Conservation (phyloP, 192 early-diverging fungal genomes). For the Entomortierella parvispora region DNA sequence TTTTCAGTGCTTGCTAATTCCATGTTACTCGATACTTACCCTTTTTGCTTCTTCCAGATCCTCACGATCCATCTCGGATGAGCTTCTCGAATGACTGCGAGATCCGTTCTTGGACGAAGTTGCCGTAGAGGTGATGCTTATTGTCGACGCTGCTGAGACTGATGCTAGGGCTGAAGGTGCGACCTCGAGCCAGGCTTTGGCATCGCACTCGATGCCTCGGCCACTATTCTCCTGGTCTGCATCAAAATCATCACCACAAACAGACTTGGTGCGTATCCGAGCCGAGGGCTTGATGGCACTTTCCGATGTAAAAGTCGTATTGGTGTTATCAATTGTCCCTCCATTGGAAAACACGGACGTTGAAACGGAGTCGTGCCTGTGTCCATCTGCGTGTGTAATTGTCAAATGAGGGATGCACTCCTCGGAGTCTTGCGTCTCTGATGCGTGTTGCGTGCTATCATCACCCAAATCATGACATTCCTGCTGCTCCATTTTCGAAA, state of each 20-base stretch:
- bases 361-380: background rate
- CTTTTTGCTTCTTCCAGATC: slow-evolving; percentile 24
- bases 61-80: slow-evolving; percentile 7
- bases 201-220: slow-evolving; percentile 5
- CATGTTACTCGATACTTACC: no score
- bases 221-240: background rate
- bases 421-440: background rate
- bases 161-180: no score
- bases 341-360: no score
- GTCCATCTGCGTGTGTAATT: background rate
- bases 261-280: slow-evolving; percentile 12
- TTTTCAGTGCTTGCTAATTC: no score
- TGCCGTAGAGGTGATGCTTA: no score
- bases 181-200: background rate
- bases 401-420: slow-evolving; percentile 5
- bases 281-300: slow-evolving; percentile 3
- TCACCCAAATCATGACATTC: no score
- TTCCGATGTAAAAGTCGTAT: no score
- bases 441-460: no score
- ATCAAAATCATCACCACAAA: background rate
- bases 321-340: no score
- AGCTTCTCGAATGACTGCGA: no score
- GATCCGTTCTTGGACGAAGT: no score
- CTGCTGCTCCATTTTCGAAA: no score
- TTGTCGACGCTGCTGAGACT: background rate